Percentiles rank a stretch among this genome's conserved stretches.
Evolutionary conservation across 371 early-diverging fungal genomes (phyloP).

Genomic region (Choanephora cucurbitarum): DNA sequence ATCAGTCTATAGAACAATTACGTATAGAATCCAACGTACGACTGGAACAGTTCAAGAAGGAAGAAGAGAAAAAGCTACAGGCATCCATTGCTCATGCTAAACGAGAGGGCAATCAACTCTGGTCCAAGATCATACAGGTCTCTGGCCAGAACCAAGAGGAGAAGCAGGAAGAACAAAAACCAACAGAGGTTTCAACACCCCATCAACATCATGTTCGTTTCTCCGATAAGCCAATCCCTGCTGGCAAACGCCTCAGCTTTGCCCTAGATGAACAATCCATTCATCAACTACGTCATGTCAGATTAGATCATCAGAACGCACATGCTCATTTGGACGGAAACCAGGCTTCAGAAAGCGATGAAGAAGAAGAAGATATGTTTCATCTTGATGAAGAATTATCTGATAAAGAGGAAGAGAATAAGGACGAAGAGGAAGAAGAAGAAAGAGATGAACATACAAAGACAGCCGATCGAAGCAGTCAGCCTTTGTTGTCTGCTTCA

Average conservation of each 20-base stretch:
- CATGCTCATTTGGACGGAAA: neutral
- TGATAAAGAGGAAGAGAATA: constrained; percentile 9
- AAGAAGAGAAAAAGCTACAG: constrained; percentile 25
- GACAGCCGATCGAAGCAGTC: neutral
- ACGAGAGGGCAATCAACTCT: constrained; percentile 30
- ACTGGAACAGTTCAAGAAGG: constrained; percentile 31
- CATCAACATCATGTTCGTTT: constrained; percentile 16
- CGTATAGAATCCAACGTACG: constrained; percentile 29
- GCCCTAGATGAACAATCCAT: constrained; percentile 33
- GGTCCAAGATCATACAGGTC: constrained; percentile 28
- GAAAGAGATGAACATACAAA: neutral
- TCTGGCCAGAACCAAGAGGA: constrained; percentile 11
- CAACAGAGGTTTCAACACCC: neutral
- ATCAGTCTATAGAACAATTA: constrained; percentile 27
- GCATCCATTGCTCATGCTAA: constrained; percentile 17
- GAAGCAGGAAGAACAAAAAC: constrained; percentile 8
- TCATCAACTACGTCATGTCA: constrained; percentile 18
- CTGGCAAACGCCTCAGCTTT: constrained; percentile 21
- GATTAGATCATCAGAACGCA: constrained; percentile 2
- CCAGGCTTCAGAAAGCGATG: neutral
- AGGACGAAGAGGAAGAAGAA: neutral
- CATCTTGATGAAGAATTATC: constrained; percentile 50
- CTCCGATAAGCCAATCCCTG: neutral
- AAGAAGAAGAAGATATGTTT: constrained; percentile 49
- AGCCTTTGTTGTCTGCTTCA: constrained; percentile 14